Evolutionary conservation across 352 stramenopile species (phyloP).

Genomic region (Saprolegnia parasitica): DNA sequence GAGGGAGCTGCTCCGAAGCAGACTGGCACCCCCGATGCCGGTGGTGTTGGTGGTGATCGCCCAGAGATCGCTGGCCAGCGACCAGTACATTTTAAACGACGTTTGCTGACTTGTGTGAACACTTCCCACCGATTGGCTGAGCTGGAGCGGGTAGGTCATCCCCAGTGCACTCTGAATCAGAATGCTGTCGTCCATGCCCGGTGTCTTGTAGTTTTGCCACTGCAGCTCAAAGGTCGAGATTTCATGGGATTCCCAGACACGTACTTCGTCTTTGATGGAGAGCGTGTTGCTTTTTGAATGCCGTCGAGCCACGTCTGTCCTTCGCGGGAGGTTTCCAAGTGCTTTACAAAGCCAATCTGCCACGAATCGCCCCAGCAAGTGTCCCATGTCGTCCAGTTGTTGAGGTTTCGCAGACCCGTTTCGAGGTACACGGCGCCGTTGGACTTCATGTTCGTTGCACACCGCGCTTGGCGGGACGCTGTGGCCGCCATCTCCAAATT

Average conservation of each 20-base stretch:
- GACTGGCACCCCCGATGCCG: neutral
- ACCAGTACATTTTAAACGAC: slow-evolving; percentile 26
- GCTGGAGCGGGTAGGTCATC: neutral
- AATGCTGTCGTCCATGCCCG: neutral
- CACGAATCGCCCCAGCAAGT: neutral
- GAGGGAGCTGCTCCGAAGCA: neutral
- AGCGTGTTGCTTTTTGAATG: neutral
- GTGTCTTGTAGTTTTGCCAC: slow-evolving; percentile 21
- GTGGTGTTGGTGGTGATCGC: slow-evolving; percentile 6
- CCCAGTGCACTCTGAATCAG: neutral
- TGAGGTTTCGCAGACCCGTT: neutral
- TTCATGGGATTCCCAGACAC: neutral
- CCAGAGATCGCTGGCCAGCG: slow-evolving; percentile 17
- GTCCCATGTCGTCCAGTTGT: slow-evolving; percentile 4
- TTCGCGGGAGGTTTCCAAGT: neutral
- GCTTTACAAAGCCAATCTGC: neutral
- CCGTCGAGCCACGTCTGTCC: neutral
- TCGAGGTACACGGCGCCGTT: slow-evolving; percentile 24
- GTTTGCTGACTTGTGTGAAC: slow-evolving; percentile 13
- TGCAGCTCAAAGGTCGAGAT: slow-evolving; percentile 9
- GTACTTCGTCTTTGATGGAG: slow-evolving; percentile 19
- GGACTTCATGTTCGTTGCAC: neutral
- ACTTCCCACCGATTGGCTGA: neutral
- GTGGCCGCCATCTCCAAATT: slow-evolving; percentile 5
- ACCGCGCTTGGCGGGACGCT: neutral